phyloP scores from a whole-genome alignment of 2,329 filamentous ascomycete species.

The Aureobasidium sp. region DNA sequence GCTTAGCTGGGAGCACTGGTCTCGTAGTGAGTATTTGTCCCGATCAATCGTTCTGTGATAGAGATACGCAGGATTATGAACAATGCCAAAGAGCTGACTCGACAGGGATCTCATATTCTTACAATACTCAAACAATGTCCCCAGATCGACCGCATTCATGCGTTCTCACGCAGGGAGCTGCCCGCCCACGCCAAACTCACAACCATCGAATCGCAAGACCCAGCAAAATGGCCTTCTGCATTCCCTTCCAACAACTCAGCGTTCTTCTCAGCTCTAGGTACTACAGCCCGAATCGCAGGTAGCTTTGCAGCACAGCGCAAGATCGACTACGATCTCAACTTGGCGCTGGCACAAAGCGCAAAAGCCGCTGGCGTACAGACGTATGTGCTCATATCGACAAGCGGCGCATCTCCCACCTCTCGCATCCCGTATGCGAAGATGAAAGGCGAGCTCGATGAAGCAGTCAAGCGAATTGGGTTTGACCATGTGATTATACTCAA shows the following conservation, averaged over 20 bases:
- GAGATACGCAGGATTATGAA: too few relatives aligned
- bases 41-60: too few relatives aligned
- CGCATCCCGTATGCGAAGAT: conserved; percentile 56
- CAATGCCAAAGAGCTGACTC: too few relatives aligned
- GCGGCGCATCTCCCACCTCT: conserved; percentile 45
- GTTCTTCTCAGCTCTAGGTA: conserved; percentile 74
- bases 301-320: conserved; percentile 73
- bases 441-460: conserved; percentile 83
- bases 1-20: conserved; percentile 59
- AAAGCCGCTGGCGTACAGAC: conserved; percentile 63
- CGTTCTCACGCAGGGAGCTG: conserved; percentile 61
- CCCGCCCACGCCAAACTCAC: conserved; percentile 52
- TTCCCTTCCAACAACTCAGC: conserved; percentile 55
- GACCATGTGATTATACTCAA: conserved; percentile 67
- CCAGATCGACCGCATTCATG: conserved; percentile 49
- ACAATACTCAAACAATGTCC: conserved; percentile 49
- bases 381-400: conserved; percentile 68
- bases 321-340: conserved; percentile 81
- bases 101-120: conserved; percentile 74
- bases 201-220: conserved; percentile 60
- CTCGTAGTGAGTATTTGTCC: conserved; percentile 42
- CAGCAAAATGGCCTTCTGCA: conserved; percentile 56
- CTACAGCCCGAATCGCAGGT: conserved; percentile 69
- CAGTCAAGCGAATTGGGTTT: conserved; percentile 64
- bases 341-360: conserved; percentile 68